phyloP scores from a whole-genome alignment of 306 rosid genomes.

The Fragaria ananassa region DNA sequence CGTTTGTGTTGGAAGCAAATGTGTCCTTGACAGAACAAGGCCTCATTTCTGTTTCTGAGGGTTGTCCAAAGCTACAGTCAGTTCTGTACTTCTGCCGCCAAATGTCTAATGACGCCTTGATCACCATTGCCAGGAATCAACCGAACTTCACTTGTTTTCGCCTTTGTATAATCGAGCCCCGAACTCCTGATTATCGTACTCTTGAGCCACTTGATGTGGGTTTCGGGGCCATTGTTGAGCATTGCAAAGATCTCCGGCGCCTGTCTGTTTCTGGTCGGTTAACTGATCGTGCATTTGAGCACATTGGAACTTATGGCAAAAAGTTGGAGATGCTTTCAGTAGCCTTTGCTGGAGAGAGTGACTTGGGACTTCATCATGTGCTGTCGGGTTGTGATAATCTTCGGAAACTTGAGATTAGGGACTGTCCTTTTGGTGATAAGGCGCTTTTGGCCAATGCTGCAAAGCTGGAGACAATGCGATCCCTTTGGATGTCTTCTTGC shows the following conservation, averaged over 20 bases:
- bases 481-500: conserved; percentile 99
- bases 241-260: conserved; percentile 85
- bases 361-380: conserved; percentile 85
- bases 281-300: conserved; percentile 78
- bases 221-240: conserved; percentile 97
- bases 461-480: conserved; percentile 99
- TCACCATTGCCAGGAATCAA: conserved; percentile 70
- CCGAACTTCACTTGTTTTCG: conserved; percentile 89
- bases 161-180: conserved; percentile 87
- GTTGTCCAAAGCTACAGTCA: conserved; percentile 92
- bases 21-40: conserved; percentile 85
- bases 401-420: conserved; percentile 95
- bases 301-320: conserved; percentile 65
- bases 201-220: conserved; percentile 69
- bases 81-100: conserved; percentile 95
- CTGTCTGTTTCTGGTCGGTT: conserved; percentile 87
- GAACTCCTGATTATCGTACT: conserved; percentile 69
- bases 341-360: conserved; percentile 96
- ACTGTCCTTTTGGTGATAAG: conserved; percentile 97
- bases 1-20: conserved; percentile 63
- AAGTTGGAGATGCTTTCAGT: conserved; percentile 96
- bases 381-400: conserved; percentile 94
- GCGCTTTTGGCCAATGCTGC: conserved; percentile 98
- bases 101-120: conserved; percentile 80
- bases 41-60: conserved; percentile 82